Percentiles rank a stretch among this genome's conserved stretches.
These are phyloP conservation scores for Prunus mume DNA, from an alignment of 306 rosid genomes.

Conservation along the genomic window DNA sequence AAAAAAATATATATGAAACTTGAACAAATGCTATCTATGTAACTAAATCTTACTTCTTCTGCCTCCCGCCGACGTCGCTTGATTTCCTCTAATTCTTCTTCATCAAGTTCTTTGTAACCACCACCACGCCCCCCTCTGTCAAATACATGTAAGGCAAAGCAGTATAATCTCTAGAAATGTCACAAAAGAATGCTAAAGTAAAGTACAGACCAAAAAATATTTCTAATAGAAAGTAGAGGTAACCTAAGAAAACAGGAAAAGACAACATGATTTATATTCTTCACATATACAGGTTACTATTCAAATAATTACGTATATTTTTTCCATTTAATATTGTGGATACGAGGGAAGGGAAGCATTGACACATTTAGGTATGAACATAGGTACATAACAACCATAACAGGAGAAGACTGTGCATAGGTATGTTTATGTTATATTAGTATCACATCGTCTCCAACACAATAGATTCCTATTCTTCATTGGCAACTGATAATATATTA, in stretches of 20 bases:
- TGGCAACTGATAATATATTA: constrained; percentile 10
- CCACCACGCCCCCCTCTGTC: constrained; percentile 98
- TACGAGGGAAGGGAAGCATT: background rate
- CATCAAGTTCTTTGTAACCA: constrained; percentile 99
- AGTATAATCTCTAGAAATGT: constrained; percentile 9
- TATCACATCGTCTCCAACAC: too few relatives aligned
- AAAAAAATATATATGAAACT: background rate
- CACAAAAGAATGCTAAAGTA: background rate
- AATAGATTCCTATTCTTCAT: background rate
- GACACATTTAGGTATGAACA: background rate
- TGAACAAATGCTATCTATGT: constrained; percentile 8
- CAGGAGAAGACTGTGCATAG: background rate
- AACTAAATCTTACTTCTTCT: constrained; percentile 69
- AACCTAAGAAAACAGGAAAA: constrained; percentile 4
- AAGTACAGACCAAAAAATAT: background rate
- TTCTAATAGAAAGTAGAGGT: background rate
- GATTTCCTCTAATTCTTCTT: constrained; percentile 93
- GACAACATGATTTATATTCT: background rate
- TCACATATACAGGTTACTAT: background rate
- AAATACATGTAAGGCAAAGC: constrained; percentile 17
- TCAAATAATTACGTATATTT: background rate
- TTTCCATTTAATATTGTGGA: background rate
- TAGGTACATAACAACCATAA: background rate
- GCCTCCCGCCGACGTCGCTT: constrained; percentile 94
- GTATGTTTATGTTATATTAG: background rate